phyloP scores from a whole-genome alignment of 2,329 filamentous ascomycete genomes.

The Dactylellina cionopaga region DNA sequence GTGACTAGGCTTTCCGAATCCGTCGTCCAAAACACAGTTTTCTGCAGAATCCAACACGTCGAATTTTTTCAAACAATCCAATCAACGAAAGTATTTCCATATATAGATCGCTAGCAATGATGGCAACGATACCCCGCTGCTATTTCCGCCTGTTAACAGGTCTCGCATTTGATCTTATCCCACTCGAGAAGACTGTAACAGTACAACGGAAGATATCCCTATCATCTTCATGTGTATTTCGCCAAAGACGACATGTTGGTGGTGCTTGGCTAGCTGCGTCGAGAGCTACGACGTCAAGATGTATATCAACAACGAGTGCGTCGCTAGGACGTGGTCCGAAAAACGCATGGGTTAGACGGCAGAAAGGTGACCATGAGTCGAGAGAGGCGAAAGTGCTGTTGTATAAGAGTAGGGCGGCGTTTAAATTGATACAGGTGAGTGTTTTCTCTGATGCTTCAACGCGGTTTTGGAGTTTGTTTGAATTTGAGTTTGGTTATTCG shows the following conservation, averaged over 20 bases:
- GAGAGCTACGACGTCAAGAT: not conserved
- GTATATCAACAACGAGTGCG: constrained; percentile 9
- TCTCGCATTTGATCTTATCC: constrained; percentile 17
- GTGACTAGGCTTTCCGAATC: constrained; percentile 3
- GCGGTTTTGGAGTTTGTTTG: constrained; percentile 11
- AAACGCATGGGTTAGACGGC: constrained; percentile 81
- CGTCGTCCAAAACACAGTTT: not conserved
- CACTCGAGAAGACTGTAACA: constrained; percentile 41
- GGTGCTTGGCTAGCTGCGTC: not conserved
- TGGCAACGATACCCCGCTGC: constrained; percentile 28
- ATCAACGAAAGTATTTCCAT: not conserved
- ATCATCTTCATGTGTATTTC: constrained; percentile 35
- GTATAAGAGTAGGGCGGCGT: constrained; percentile 89
- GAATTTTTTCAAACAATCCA: constrained; percentile 18
- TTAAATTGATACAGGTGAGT: constrained; percentile 84
- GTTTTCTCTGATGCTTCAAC: constrained; percentile 12
- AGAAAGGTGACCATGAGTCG: constrained; percentile 76
- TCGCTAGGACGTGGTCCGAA: constrained; percentile 66
- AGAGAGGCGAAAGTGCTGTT: constrained; percentile 79
- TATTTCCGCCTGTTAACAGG: constrained; percentile 29
- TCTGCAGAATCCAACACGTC: constrained; percentile 23
- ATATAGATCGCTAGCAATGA: not conserved
- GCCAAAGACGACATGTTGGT: not conserved
- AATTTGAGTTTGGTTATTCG: too few species aligned
- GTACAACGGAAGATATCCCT: constrained; percentile 14